Evolutionary conservation across 768 basidiomycete species (phyloP).

Genomic region (Phlegmacium glaucopus): DNA sequence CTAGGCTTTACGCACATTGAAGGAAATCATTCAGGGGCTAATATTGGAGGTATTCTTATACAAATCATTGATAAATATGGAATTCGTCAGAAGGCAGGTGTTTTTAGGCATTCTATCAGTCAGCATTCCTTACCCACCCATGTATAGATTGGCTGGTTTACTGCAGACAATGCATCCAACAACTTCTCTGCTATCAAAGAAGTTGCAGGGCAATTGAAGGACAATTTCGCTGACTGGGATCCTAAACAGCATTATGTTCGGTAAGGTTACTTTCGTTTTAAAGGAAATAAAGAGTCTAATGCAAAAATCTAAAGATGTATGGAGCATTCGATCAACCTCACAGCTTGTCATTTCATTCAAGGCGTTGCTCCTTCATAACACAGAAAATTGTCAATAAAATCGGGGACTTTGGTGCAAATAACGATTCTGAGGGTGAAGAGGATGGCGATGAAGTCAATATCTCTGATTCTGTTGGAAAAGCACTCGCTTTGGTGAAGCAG

Average conservation of each 20-base stretch:
- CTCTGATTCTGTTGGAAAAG: constrained; percentile 20
- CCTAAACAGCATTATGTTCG: constrained; percentile 15
- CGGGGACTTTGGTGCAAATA: not conserved
- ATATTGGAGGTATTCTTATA: constrained; percentile 13
- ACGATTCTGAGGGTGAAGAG: not conserved
- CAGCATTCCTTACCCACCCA: not conserved
- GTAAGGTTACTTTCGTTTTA: constrained; percentile 12
- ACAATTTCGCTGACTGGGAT: constrained; percentile 15
- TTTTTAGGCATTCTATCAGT: not conserved
- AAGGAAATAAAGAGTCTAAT: too few species aligned
- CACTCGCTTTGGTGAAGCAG: constrained; percentile 20
- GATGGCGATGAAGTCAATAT: constrained; percentile 6
- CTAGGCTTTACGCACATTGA: constrained; percentile 10
- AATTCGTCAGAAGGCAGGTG: constrained; percentile 18
- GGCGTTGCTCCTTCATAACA: constrained; percentile 12
- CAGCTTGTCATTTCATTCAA: constrained; percentile 23
- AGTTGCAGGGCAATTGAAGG: constrained; percentile 13
- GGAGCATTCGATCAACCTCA: constrained; percentile 29
- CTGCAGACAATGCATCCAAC: constrained; percentile 24
- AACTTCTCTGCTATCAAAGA: constrained; percentile 22
- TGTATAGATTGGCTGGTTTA: constrained; percentile 27
- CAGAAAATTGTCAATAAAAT: not conserved
- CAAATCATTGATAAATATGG: constrained; percentile 15
- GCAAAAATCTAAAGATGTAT: constrained; percentile 26
- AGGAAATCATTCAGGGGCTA: constrained; percentile 14